phyloP scores from a whole-genome alignment of 345 rosid genomes.

The Camelina hispida region DNA sequence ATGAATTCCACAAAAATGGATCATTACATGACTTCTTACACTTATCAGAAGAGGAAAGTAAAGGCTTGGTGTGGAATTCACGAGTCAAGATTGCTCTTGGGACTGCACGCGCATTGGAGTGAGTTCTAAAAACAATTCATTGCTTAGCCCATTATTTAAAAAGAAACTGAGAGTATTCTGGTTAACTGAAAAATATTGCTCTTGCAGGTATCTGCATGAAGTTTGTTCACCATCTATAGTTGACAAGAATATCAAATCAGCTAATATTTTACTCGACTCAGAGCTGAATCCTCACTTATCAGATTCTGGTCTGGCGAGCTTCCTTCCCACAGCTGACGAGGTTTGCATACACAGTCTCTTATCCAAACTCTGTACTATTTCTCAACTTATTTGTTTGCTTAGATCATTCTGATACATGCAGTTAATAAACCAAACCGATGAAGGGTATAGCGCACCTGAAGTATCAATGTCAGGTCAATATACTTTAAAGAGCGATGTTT shows the following conservation, averaged over 20 bases:
- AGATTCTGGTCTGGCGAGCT: conserved; percentile 83
- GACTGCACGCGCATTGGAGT: conserved; percentile 95
- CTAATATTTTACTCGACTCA: conserved; percentile 78
- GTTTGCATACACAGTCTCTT: conserved; percentile 42
- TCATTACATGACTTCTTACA: conserved; percentile 89
- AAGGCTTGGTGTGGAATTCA: conserved; percentile 86
- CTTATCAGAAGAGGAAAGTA: conserved; percentile 74
- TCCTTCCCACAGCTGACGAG: conserved; percentile 79
- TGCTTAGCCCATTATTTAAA: neutral
- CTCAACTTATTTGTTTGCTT: conserved; percentile 18
- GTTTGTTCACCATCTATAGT: conserved; percentile 87
- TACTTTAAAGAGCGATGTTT: conserved; percentile 88
- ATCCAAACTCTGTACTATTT: neutral
- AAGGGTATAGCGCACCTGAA: conserved; percentile 86
- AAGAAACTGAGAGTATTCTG: neutral
- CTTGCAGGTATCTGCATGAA: conserved; percentile 91
- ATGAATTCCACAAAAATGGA: conserved; percentile 85
- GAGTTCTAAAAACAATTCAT: conserved; percentile 42
- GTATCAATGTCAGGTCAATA: conserved; percentile 91
- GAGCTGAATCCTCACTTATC: conserved; percentile 96
- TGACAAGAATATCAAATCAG: conserved; percentile 90
- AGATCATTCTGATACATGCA: conserved; percentile 44
- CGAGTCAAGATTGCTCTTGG: conserved; percentile 95
- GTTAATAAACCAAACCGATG: conserved; percentile 66
- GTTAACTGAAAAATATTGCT: neutral